Evolutionary conservation across 768 basidiomycete species (phyloP).

Genomic region (Fibroporia radiculosa): DNA sequence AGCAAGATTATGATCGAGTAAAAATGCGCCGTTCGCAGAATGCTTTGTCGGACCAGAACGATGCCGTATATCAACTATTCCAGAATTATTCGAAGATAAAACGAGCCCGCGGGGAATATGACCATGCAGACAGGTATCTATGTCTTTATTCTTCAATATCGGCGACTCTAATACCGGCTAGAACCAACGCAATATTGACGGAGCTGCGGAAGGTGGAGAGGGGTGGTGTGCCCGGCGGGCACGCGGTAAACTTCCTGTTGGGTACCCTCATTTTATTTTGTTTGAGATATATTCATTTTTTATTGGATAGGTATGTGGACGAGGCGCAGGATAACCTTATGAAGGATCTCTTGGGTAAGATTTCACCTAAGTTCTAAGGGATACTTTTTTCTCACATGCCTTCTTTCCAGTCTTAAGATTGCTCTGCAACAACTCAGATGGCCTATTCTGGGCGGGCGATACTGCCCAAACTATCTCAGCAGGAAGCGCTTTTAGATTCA

Average conservation of each 20-base stretch:
- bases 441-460: constrained; percentile 37
- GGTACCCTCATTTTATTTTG: too few species aligned
- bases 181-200: constrained; percentile 44
- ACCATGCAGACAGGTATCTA: constrained; percentile 53
- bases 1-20: constrained; percentile 36
- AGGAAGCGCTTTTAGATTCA: constrained; percentile 65
- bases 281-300: background rate
- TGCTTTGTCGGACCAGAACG: constrained; percentile 44
- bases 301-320: constrained; percentile 50
- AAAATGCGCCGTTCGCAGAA: too few species aligned
- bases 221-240: constrained; percentile 29
- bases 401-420: background rate
- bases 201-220: constrained; percentile 25
- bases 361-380: too few species aligned
- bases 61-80: constrained; percentile 46
- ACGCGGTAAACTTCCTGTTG: constrained; percentile 51
- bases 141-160: background rate
- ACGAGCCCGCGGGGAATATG: constrained; percentile 34
- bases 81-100: constrained; percentile 43
- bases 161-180: constrained; percentile 13
- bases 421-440: background rate
- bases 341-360: constrained; percentile 45
- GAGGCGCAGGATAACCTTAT: constrained; percentile 63
- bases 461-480: constrained; percentile 73
- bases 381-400: background rate